Base-by-base conservation (phyloP, 2,329 filamentous ascomycete genomes). In the Mycosphaerelloides madeirae region DNA sequence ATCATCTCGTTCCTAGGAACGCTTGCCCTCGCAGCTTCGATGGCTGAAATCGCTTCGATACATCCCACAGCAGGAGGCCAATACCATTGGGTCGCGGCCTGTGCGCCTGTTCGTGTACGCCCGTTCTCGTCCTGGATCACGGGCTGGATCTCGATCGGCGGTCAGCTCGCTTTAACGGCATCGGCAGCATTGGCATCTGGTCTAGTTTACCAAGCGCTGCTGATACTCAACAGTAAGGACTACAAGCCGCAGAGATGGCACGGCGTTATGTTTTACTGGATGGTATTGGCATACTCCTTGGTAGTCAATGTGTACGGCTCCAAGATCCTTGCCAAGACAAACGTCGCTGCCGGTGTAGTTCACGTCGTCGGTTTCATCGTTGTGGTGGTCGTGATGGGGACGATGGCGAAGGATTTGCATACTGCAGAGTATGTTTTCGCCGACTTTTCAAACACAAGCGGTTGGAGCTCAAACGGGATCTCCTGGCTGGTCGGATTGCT, bases 341-440 rank as follows among this genome's bases (percentile, higher is more conserved):
- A 68, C n/a, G 63, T 67, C 9, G 68, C 65, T 3, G 65, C 64
- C 29, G 50, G 69, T 3, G 58, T 77, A 2, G 70, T 72, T 1
- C 64, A 68, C 16, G 63, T 76, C 15, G 72, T 76, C 53, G 69
- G 68, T 1, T 54, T 71, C 13, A 67, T 75, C 20, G 58, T 76
- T 12, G 65, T 73, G 18, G 56, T 76, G 3, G 31, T 55, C 25
- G 75, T 76, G 45, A 63, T 66, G 1, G 59, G 67, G 8, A 64
- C 29, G n/a, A 48, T 51, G 48, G 45, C 44, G 13, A 45, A 51
- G 20, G 38, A 45, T 55, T 73, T 15, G 73, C 72, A 12, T 73
- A 44, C 34, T 3, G 35, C 49, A 2, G 32, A 41, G 5, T 49
- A 46, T 32, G 49, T 53, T 22, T 55, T 52, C 35, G 43, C 47